phyloP scores from a whole-genome alignment of 2,329 filamentous ascomycete species.

The Scedosporium boydii region DNA sequence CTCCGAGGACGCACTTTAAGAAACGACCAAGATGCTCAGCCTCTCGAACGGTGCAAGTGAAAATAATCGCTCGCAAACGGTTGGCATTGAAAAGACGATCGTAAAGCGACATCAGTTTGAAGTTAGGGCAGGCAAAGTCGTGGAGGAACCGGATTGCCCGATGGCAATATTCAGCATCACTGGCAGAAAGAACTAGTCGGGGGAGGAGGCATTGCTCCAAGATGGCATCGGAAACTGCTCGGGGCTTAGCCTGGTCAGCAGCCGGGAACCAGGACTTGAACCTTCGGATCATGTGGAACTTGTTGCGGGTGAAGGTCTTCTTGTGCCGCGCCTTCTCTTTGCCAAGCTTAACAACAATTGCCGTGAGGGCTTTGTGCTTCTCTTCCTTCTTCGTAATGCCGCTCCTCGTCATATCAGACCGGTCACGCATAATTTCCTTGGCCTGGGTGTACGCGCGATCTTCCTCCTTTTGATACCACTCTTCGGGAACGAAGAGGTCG shows the following conservation, averaged over 20 bases:
- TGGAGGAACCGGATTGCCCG: conserved; percentile 83
- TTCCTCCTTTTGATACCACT: conserved; percentile 70
- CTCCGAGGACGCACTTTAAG: conserved; percentile 69
- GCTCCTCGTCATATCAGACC: conserved; percentile 60
- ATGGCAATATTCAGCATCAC: conserved; percentile 84
- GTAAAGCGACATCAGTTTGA: conserved; percentile 76
- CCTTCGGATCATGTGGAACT: conserved; percentile 61
- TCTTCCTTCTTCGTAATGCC: conserved; percentile 59
- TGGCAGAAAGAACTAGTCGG: conserved; percentile 69
- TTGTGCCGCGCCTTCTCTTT: conserved; percentile 11
- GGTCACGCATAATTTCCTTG: conserved; percentile 57
- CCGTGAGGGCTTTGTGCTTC: conserved; percentile 59
- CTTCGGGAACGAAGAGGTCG: conserved; percentile 67
- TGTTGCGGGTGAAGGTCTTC: conserved; percentile 17
- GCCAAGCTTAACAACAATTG: conserved; percentile 30
- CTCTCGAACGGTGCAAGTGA: conserved; percentile 81
- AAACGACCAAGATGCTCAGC: conserved; percentile 91
- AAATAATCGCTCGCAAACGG: conserved; percentile 71
- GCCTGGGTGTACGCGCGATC: conserved; percentile 58
- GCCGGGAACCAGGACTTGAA: conserved; percentile 71
- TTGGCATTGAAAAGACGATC: conserved; percentile 79
- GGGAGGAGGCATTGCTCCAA: conserved; percentile 92
- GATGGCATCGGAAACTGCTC: conserved; percentile 58
- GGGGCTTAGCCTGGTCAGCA: conserved; percentile 44
- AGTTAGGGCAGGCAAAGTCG: conserved; percentile 72